Percentiles rank a stretch among this genome's conserved stretches.
These are phyloP conservation scores for Leccinum barrowsii DNA, from an alignment of 768 basidiomycete genomes.

Conservation along the genomic window DNA sequence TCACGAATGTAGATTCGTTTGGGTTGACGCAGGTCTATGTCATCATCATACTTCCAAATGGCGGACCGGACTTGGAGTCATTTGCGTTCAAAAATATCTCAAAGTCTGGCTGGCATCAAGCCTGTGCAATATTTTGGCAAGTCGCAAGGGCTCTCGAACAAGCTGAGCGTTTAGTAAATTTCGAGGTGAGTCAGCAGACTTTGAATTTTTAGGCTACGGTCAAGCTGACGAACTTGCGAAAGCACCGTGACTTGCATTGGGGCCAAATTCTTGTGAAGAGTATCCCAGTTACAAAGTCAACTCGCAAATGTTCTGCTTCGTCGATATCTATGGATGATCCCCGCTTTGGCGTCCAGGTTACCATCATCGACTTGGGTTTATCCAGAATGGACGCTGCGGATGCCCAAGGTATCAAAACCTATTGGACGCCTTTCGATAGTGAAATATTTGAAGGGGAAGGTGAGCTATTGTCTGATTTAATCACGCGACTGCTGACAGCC, in stretches of 20 bases:
- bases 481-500: not conserved
- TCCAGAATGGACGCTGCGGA: conserved; percentile 73
- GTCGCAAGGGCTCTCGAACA: conserved; percentile 70
- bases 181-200: conserved; percentile 64
- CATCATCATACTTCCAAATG: conserved; percentile 87
- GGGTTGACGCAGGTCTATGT: conserved; percentile 76
- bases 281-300: conserved; percentile 35
- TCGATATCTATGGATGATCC: conserved; percentile 61
- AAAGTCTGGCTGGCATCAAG: conserved; percentile 79
- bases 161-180: conserved; percentile 77
- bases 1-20: conserved; percentile 58
- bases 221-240: conserved; percentile 5
- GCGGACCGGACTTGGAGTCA: conserved; percentile 86
- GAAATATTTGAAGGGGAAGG: conserved; percentile 93
- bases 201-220: not conserved
- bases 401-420: conserved; percentile 41
- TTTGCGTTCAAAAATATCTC: conserved; percentile 60
- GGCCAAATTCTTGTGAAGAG: conserved; percentile 89
- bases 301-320: conserved; percentile 31
- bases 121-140: conserved; percentile 89
- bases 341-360: conserved; percentile 67
- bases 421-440: conserved; percentile 82
- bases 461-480: conserved; percentile 26
- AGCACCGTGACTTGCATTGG: conserved; percentile 99
- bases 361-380: conserved; percentile 92